Evolutionary conservation across 2,329 filamentous ascomycete species (phyloP).

Genomic region (Colletotrichum tanaceti): DNA sequence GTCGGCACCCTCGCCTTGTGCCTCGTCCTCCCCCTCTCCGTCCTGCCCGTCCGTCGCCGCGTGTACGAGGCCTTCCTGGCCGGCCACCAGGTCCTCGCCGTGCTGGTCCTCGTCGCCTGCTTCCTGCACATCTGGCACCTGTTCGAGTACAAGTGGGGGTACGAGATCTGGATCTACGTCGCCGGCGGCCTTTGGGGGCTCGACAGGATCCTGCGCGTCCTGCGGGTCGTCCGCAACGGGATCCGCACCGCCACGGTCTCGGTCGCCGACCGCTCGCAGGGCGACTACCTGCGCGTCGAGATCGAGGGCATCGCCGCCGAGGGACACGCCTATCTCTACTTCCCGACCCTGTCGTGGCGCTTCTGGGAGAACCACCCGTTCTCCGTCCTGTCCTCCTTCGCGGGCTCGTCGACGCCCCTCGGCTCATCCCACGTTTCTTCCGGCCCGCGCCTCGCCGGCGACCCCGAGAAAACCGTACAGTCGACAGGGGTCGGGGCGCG

Average conservation of each 20-base stretch:
- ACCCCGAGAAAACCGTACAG: neutral
- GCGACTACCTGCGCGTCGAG: constrained; percentile 50
- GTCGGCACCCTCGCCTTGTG: constrained; percentile 47
- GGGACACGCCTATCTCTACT: constrained; percentile 51
- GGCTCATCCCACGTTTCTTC: neutral
- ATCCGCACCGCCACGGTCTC: constrained; percentile 43
- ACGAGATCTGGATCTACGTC: constrained; percentile 53
- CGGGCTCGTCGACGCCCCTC: neutral
- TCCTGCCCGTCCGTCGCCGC: constrained; percentile 47
- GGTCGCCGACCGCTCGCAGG: constrained; percentile 44
- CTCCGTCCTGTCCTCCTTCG: constrained; percentile 43
- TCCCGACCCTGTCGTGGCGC: constrained; percentile 50
- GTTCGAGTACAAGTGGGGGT: constrained; percentile 51
- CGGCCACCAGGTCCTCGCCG: constrained; percentile 48
- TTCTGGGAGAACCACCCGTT: constrained; percentile 55
- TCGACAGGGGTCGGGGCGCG: neutral
- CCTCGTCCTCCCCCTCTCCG: constrained; percentile 45
- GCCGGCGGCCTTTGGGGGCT: constrained; percentile 48
- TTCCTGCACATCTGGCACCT: constrained; percentile 53
- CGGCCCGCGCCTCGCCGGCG: neutral
- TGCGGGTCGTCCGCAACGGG: constrained; percentile 44
- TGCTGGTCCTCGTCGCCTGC: constrained; percentile 50
- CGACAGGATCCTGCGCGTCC: constrained; percentile 47
- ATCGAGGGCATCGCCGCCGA: constrained; percentile 43
- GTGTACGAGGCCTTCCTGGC: constrained; percentile 52